phyloP scores from a whole-genome alignment of 148 eudicot genomes.

The Bassia scoparia region DNA sequence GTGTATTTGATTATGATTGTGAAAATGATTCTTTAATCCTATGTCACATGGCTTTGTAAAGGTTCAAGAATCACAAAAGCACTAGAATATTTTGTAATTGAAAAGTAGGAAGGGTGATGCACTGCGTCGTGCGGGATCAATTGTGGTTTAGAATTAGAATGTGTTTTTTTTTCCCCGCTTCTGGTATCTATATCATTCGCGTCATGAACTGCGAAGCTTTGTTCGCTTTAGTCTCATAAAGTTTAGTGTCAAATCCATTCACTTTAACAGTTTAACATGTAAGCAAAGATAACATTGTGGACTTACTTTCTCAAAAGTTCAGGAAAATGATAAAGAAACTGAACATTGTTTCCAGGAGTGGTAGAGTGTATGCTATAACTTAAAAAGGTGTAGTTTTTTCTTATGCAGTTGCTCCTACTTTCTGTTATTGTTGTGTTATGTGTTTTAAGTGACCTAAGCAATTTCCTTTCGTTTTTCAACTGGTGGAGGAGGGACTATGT shows the following conservation, averaged over 20 bases:
- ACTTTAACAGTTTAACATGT: background rate
- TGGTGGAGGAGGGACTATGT: background rate
- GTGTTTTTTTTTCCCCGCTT: background rate
- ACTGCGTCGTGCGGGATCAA: background rate
- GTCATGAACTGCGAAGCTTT: background rate
- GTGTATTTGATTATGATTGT: background rate
- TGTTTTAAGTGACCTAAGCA: background rate
- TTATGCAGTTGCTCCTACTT: background rate
- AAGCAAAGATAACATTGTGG: no score
- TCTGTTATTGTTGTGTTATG: background rate
- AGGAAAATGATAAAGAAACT: no score
- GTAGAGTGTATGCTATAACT: background rate
- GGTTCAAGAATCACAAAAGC: background rate
- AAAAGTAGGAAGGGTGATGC: background rate
- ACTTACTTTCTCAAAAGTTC: no score
- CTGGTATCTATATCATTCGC: background rate
- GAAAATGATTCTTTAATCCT: background rate
- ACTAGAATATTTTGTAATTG: background rate
- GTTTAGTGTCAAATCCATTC: no score
- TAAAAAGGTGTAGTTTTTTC: background rate
- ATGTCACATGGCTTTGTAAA: background rate
- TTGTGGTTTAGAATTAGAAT: background rate
- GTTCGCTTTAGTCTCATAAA: no score
- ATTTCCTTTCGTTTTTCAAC: background rate
- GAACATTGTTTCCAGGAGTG: background rate